Conservation (phyloP, 257 asterid genomes). For the Eustoma russellianum region DNA sequence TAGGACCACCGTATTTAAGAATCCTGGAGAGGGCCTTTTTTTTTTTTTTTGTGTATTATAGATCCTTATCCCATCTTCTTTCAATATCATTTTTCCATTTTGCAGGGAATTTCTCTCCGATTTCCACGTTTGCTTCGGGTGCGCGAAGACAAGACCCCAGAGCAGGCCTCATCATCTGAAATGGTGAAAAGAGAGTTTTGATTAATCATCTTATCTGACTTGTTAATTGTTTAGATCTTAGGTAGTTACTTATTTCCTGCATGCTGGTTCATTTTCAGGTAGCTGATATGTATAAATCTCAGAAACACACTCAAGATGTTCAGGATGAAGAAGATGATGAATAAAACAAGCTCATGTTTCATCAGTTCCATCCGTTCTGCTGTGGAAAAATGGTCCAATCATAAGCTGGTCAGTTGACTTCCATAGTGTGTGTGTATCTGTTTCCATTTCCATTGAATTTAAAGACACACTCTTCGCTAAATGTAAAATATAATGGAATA, state of each 20-base stretch:
- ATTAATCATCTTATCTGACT: neutral
- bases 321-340: constrained; percentile 52
- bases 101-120: constrained; percentile 78
- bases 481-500: too few species aligned
- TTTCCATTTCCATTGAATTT: too few species aligned
- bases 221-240: neutral
- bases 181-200: constrained; percentile 34
- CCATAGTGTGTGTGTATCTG: too few species aligned
- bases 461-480: too few species aligned
- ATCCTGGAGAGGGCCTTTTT: too few species aligned
- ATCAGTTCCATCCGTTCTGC: neutral
- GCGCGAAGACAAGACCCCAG: constrained; percentile 88
- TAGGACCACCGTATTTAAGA: too few species aligned
- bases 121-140: constrained; percentile 83
- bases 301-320: constrained; percentile 47
- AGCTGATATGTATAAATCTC: constrained; percentile 72
- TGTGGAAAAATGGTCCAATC: too few species aligned
- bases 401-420: too few species aligned
- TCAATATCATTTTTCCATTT: constrained; percentile 7
- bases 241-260: neutral
- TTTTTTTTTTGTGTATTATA: too few species aligned
- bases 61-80: too few species aligned
- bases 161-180: constrained; percentile 79
- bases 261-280: constrained; percentile 31
- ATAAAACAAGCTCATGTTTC: constrained; percentile 17